A percentile compares a stretch with the other conserved stretches of the same genome.
phyloP scores from a whole-genome alignment of 371 early-diverging fungal species.

The Lichtheimia hyalospora region DNA sequence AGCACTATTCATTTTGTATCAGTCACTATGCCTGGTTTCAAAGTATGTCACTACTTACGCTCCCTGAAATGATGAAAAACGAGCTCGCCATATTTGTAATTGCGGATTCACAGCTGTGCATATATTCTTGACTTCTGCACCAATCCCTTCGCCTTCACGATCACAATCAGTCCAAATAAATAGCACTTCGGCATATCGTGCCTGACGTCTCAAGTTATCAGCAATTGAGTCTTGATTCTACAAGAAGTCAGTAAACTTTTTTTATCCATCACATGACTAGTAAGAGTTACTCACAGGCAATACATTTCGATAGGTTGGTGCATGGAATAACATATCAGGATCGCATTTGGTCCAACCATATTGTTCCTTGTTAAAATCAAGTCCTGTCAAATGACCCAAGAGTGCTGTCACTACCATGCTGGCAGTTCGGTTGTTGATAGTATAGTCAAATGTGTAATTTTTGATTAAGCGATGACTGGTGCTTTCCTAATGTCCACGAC shows the following conservation, averaged over 20 bases:
- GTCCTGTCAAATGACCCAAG: slow-evolving; percentile 73
- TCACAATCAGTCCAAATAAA: slow-evolving; percentile 99
- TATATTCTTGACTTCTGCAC: slow-evolving; percentile 78
- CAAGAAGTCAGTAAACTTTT: neutral
- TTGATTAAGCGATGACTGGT: slow-evolving; percentile 68
- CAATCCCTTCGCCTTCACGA: slow-evolving; percentile 99
- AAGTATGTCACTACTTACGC: slow-evolving; percentile 30
- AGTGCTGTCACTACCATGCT: slow-evolving; percentile 87
- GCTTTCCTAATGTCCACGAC: slow-evolving; percentile 32
- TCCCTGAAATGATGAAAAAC: slow-evolving; percentile 80
- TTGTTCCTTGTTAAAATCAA: slow-evolving; percentile 64
- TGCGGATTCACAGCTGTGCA: slow-evolving; percentile 65
- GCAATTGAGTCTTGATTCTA: slow-evolving; percentile 10
- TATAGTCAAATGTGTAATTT: slow-evolving; percentile 79
- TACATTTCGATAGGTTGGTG: slow-evolving; percentile 2
- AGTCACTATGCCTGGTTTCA: neutral
- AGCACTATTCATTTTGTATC: neutral
- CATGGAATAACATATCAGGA: slow-evolving; percentile 67
- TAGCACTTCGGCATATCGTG: slow-evolving; percentile 64
- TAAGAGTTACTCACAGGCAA: too few relatives aligned
- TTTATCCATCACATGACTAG: neutral
- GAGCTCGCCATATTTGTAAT: slow-evolving; percentile 73
- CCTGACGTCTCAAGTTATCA: slow-evolving; percentile 63
- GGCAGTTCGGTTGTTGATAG: slow-evolving; percentile 52
- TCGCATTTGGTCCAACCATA: slow-evolving; percentile 61